phyloP scores from a whole-genome alignment of 2,329 filamentous ascomycete species.

The Alternaria triticimaculans region DNA sequence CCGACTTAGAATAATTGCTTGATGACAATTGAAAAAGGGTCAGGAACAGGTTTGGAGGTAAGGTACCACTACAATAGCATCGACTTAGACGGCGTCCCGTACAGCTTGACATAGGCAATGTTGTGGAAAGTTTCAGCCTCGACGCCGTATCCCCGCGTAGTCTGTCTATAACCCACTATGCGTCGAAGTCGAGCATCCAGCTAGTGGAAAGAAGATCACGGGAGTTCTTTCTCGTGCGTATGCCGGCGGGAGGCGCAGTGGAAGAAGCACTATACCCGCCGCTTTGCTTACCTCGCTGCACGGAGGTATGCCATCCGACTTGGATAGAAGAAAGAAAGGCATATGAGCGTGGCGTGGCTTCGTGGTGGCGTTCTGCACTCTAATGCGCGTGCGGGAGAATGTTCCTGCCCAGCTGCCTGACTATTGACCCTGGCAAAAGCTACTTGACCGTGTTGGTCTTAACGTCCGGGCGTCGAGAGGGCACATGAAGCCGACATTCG shows the following conservation, averaged over 20 bases:
- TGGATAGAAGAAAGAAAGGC: not conserved
- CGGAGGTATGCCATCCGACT: not conserved
- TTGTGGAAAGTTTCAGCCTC: not conserved
- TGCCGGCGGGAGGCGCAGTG: conserved; percentile 4
- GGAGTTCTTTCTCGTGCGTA: conserved; percentile 7
- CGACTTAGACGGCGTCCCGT: conserved; percentile 4
- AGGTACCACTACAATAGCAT: conserved; percentile 5
- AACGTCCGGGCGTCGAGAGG: conserved; percentile 2
- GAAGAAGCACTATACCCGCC: not conserved
- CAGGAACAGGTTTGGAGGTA: not conserved
- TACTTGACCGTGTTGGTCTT: conserved; percentile 6
- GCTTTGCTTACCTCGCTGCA: not conserved
- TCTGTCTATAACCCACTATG: not conserved
- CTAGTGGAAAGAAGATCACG: conserved; percentile 1
- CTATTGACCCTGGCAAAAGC: not conserved
- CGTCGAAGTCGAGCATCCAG: not conserved
- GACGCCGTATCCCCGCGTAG: not conserved
- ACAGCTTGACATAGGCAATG: not conserved
- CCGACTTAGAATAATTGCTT: conserved; percentile 16
- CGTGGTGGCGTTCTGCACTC: conserved; percentile 8
- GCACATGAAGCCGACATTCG: conserved; percentile 5
- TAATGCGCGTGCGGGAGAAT: conserved; percentile 23
- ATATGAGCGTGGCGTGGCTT: not conserved
- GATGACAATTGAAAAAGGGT: conserved; percentile 1
- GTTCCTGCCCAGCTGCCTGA: conserved; percentile 17